Base-by-base conservation (phyloP, 139 green algal genomes). In the Chlamydomonas incerta region DNA sequence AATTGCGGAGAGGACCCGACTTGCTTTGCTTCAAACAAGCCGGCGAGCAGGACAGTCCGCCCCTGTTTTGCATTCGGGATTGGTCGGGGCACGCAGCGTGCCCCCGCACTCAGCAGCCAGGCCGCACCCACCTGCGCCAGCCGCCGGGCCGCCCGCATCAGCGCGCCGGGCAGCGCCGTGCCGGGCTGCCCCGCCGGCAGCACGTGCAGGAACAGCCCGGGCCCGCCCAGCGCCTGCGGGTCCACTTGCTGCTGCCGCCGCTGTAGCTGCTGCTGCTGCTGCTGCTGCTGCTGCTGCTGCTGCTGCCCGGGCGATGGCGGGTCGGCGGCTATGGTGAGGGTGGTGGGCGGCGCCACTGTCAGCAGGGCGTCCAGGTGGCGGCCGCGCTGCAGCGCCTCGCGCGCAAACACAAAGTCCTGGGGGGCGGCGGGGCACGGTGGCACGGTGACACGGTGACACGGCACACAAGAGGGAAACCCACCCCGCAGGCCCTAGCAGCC, bases 341-440 rank as follows among this genome's bases (percentile, higher is more conserved):
- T 24, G 55, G 20, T 2, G 55, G 55, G 60, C 60, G 60, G 18
- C 60, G 46, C 65, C 31, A 66, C 52, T 4, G 79, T 31, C 31
- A 85, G 66, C n/a, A 85, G 79, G 4, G 57, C 24, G n/a, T 85
- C 79, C 47, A 85, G 47, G 50, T 75, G 67, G 21, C 47, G 65
- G 14, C 65, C 66, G 20, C 66, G 66, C 65, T 76, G 35, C 65
- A 85, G 79, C 60, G 47, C 26, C 79, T 85, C 47, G 47, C 79
- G 33, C 10, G 47, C 46, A 33, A 41, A 85, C 0, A 67, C 66
- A 37, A 85, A 85, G 8, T 85, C 79, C 79, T 85, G 79, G 1
- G 26, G 29, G 46, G 28, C 26, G 9, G 13, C 14, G 29, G 29
- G 2, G 15, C 14, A 50, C 18, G 6, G 5, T 26, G 71, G 24